phyloP scores from a whole-genome alignment of 306 rosid genomes.

The Comarum palustre region DNA sequence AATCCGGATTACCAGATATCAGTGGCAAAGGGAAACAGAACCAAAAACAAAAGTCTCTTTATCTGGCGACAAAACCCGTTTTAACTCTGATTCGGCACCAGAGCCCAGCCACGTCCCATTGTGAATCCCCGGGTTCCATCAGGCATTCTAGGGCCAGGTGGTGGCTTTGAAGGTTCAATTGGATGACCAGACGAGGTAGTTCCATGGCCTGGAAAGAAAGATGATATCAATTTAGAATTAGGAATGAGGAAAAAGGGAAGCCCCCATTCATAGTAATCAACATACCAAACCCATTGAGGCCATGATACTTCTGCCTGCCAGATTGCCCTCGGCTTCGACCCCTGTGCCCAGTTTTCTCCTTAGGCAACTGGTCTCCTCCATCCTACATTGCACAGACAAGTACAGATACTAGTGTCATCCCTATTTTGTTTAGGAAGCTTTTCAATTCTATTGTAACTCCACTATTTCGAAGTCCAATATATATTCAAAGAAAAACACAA shows the following conservation, averaged over 20 bases:
- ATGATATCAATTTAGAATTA: background rate
- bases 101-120: conserved; percentile 88
- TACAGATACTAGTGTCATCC: background rate
- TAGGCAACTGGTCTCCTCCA: conserved; percentile 52
- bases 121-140: conserved; percentile 95
- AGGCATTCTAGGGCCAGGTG: conserved; percentile 97
- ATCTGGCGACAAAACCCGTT: conserved; percentile 13
- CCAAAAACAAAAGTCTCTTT: too few species aligned
- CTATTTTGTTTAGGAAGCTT: background rate
- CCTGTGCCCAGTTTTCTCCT: conserved; percentile 68
- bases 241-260: background rate
- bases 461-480: background rate
- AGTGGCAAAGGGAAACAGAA: too few species aligned
- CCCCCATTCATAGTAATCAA: background rate
- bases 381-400: conserved; percentile 40
- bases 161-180: conserved; percentile 69
- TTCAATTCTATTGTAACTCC: background rate
- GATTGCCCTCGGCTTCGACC: conserved; percentile 59
- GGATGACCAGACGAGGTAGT: conserved; percentile 48
- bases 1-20: too few species aligned
- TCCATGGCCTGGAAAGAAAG: conserved; percentile 68
- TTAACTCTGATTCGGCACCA: conserved; percentile 43
- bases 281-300: conserved; percentile 72
- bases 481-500: background rate
- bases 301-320: conserved; percentile 64